Base-by-base conservation (phyloP, 2,329 filamentous ascomycete species). In the Pestalotiopsis sp. region DNA sequence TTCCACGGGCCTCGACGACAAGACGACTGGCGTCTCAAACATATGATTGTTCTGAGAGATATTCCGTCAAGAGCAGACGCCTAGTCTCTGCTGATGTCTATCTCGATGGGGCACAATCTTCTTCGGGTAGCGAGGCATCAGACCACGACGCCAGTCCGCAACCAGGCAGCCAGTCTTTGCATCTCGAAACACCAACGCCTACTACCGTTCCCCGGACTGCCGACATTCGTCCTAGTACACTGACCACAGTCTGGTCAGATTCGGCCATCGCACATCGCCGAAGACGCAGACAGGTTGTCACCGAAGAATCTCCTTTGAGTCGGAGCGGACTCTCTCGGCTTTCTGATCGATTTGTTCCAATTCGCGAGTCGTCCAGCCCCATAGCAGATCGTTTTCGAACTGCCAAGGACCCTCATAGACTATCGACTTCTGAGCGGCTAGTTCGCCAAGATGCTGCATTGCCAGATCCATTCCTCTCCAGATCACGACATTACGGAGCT, bases 261-360 rank as follows among this genome's bases (percentile, higher is more conserved):
- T 63, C 68, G 7, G 57, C 20, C 27, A 11, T 65, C 11, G 39
- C 12, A 4, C 31, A 31, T n/a, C 59, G 59, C 23, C 17, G 4
- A 14, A 23, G 45, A 11, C 57, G 58, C 31, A 61, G 61, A 31
- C 39, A 45, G 11, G 23, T 20, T n/a, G n/a, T 41, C 1, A 45
- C 27, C 11, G 56, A 45, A 9, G 20, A 23, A 9, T 63, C 45
- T 14, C 13, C 68, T 17, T 31, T 57, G 6, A 62, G 45, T 39
- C 65, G 38, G 20, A 25, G 59, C 7, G 36, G 23, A 9, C 2
- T 25, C 5, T 27, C 56, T 36, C 27, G 61, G 38, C 17, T 69
- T 4, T 78, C 82, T 3, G 86, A 89, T 71, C 84, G 87, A 61
- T 89, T 88, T 71, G 79, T 89, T 4, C 84, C 87, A 13, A 76